Base-by-base conservation (phyloP, 2,329 filamentous ascomycete species). In the Chaetomium sp. region DNA sequence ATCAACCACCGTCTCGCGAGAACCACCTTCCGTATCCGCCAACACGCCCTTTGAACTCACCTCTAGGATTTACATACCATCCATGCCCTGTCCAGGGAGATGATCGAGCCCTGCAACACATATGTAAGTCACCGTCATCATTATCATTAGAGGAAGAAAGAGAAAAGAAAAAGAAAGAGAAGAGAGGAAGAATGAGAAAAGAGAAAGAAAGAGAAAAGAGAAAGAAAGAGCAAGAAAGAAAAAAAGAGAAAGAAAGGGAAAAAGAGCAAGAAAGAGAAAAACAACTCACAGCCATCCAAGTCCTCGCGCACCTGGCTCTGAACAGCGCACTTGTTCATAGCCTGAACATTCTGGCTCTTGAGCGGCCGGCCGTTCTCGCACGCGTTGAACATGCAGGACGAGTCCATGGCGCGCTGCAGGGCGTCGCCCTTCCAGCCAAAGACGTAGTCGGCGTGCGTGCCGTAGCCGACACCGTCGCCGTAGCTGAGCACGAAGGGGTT, bases 381-480 rank as follows among this genome's bases (percentile, higher is more conserved):
- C 23, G 62, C 71, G 42, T 72, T 69, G 65, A 76, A 76, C 73
- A 76, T 75, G 69, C 74, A 75, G 47, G 47, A 63, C 50, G 66
- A 67, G 65, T 75, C 70, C 74, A 75, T 75, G 62, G 72, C 73
- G n/a, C 68, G 65, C 66, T 75, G 74, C 35, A 75, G 70, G 33
- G 71, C 68, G 62, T 75, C 73, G n/a, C 73, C 74, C 70, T 74
- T 73, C 74, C 74, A 76, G 27, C 74, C 74, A 51, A 76, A 76
- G 21, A 76, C 64, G 68, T 76, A 76, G 61, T 76, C 74, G 57
- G 73, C 74, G 65, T 75, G 74, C 19, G 73, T 75, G 25, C 69
- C 71, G 63, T 72, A 74, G 8, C 73, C 73, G 25, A 69, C 68
- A 21, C 49, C 54, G 61, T 74, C 73, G 58, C 71, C 62, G 50